phyloP scores from a whole-genome alignment of 768 basidiomycete genomes.

The Piloderma croceum region DNA sequence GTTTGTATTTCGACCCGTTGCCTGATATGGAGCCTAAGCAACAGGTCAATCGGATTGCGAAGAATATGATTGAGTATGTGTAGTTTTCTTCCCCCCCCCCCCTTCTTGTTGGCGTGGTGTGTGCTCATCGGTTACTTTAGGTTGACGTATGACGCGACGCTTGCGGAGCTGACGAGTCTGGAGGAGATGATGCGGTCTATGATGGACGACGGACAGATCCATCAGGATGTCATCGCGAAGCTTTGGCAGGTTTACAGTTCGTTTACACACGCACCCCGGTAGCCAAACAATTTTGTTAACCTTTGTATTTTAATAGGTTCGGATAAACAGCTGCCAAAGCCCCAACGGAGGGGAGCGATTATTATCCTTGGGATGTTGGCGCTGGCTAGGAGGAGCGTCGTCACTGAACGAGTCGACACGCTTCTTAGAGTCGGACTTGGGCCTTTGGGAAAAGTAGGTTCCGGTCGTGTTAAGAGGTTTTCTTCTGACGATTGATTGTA shows the following conservation, averaged over 20 bases:
- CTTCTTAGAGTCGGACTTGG: slow-evolving; percentile 87
- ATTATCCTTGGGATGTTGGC: slow-evolving; percentile 98
- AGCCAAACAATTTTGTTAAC: neutral
- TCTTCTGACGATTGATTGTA: too few relatives aligned
- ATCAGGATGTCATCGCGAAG: slow-evolving; percentile 79
- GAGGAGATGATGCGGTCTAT: slow-evolving; percentile 96
- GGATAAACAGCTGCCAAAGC: slow-evolving; percentile 64
- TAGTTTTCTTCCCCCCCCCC: neutral
- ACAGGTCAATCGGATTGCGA: slow-evolving; percentile 87
- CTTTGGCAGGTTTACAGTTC: slow-evolving; percentile 95
- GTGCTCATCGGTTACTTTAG: slow-evolving; percentile 34
- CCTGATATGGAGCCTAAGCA: slow-evolving; percentile 72
- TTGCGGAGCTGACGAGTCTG: slow-evolving; percentile 92
- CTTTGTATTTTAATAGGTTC: slow-evolving; percentile 46
- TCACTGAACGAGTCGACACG: slow-evolving; percentile 77
- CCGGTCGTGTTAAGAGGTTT: neutral
- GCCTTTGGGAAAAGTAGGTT: slow-evolving; percentile 66
- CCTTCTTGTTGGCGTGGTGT: slow-evolving; percentile 1
- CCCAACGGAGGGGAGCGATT: slow-evolving; percentile 90
- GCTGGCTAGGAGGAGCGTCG: slow-evolving; percentile 69
- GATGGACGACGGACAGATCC: slow-evolving; percentile 85
- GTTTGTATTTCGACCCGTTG: slow-evolving; percentile 82
- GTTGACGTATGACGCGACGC: slow-evolving; percentile 83
- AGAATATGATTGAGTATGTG: slow-evolving; percentile 93
- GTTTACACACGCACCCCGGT: slow-evolving; percentile 22